Evolutionary conservation across 495 filamentous ascomycete genomes (phyloP).

Genomic region (Friedmanniomyces endolithicus): DNA sequence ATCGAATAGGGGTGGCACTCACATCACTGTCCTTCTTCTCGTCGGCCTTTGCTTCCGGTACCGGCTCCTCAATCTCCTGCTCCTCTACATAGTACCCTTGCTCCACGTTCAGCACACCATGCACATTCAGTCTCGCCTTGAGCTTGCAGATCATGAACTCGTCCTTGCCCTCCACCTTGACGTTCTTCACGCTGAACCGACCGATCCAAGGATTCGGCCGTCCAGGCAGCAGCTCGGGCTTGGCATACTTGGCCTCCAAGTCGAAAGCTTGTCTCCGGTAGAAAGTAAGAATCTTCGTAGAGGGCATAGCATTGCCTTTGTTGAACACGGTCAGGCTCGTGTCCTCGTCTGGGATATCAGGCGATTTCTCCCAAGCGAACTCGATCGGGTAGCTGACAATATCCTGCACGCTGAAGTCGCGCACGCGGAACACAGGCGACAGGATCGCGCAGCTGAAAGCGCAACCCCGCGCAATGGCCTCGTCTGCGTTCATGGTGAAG

Average conservation of each 20-base stretch:
- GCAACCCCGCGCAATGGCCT: conserved; percentile 90
- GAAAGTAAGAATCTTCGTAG: conserved; percentile 98
- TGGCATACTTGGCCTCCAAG: conserved; percentile 84
- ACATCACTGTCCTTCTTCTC: conserved; percentile 49
- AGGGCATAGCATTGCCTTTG: conserved; percentile 93
- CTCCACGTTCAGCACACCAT: conserved; percentile 93
- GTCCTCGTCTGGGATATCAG: conserved; percentile 97
- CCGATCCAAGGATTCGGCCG: conserved; percentile 92
- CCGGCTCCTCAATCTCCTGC: conserved; percentile 89
- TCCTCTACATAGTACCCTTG: conserved; percentile 97
- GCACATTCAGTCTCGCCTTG: conserved; percentile 93
- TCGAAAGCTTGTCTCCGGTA: conserved; percentile 97
- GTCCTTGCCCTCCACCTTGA: conserved; percentile 47
- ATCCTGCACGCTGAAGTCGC: conserved; percentile 94
- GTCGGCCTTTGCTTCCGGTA: conserved; percentile 46
- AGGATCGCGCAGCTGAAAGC: conserved; percentile 98
- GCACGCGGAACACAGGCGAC: conserved; percentile 94
- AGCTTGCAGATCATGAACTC: conserved; percentile 82
- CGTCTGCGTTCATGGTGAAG: conserved; percentile 96
- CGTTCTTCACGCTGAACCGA: conserved; percentile 58
- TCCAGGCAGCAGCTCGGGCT: conserved; percentile 78
- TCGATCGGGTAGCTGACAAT: conserved; percentile 98
- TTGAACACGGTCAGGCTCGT: conserved; percentile 96
- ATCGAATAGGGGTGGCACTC: conserved; percentile 24
- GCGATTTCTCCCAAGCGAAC: conserved; percentile 98